Base-by-base conservation (phyloP, 208 protist species). In the Crithidia sp. region DNA sequence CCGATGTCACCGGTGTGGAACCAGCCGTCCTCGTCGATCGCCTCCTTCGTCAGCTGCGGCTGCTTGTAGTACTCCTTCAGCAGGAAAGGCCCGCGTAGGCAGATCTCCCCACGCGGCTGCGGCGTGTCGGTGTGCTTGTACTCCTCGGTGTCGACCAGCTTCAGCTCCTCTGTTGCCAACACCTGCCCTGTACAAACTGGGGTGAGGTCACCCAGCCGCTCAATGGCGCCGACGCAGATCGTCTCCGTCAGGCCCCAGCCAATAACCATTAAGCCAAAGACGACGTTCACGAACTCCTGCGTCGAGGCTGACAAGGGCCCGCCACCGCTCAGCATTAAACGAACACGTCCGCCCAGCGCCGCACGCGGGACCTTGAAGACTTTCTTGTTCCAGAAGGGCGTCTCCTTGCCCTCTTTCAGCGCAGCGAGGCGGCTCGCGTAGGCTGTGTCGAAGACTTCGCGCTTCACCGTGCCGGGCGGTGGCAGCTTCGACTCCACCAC, bases 11-110 rank as follows among this genome's bases (percentile, higher is more conserved):
- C 93, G 0, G 94, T 96, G 79, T 93, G 81, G 79, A 97, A 97
- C 88, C 88, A 98, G 16, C 92, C 92, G 28, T 97, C 90, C 43
- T 67, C 41, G 55, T 94, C 84, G 40, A 97, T 58, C 10, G 62
- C 93, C 88, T 96, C 90, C 65, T 81, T 83, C 10, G 96, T 98
- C 19, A 89, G 81, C 69, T 94, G 85, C 10, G 86, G 81, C 67
- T 98, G 87, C 73, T 93, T 94, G 79, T 97, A 95, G 83, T 98
- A 98, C 13, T 92, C 94, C 67, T 89, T 91, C 60, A 95, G 91
- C n/a, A 97, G 63, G 69, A 84, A 86, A 0, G 89, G 86, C 1
- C 91, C 92, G 53, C 93, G 85, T 16, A 97, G 67, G 63, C 82
- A 84, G 44, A 98, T 84, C 77, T 98, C 94, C 28, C 88, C 89